Percentiles rank a stretch among this genome's conserved stretches.
Evolutionary conservation across 768 basidiomycete species (phyloP).

Genomic region (Pisolithus tinctorius): DNA sequence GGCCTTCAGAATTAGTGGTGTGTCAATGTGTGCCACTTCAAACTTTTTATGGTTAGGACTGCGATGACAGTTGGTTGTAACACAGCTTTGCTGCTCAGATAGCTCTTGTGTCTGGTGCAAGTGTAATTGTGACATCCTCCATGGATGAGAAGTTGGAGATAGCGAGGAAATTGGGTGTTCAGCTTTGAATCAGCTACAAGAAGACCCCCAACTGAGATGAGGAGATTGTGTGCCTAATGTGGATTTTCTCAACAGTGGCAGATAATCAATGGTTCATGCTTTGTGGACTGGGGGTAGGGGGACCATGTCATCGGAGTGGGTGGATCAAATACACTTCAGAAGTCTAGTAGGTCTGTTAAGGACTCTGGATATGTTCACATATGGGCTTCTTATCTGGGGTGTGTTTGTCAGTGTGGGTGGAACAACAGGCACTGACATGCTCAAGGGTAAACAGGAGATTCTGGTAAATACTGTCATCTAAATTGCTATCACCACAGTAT

Average conservation of each 20-base stretch:
- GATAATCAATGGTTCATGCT: not conserved
- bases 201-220: conserved; percentile 52
- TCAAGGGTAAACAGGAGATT: conserved; percentile 9
- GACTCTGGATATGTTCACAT: too few species aligned
- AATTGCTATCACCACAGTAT: conserved; percentile 44
- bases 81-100: conserved; percentile 52
- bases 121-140: conserved; percentile 61
- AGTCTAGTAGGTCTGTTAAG: too few species aligned
- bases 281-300: conserved; percentile 25
- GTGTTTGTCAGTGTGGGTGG: too few species aligned
- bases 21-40: conserved; percentile 37
- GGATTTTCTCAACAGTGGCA: not conserved
- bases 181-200: conserved; percentile 58
- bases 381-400: too few species aligned
- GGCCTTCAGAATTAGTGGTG: conserved; percentile 53
- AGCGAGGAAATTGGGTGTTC: conserved; percentile 45
- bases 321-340: conserved; percentile 48
- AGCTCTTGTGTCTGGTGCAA: conserved; percentile 56
- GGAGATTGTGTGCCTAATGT: conserved; percentile 34
- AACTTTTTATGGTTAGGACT: not conserved
- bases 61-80: conserved; percentile 5
- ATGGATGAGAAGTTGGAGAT: conserved; percentile 56
- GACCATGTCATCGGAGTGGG: too few species aligned
- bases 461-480: conserved; percentile 23
- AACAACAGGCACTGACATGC: too few species aligned